A percentile compares a stretch with the other conserved stretches of the same genome.
Conservation (phyloP, 2,329 filamentous ascomycete species). For the Berkeleyomyces rouxiae region DNA sequence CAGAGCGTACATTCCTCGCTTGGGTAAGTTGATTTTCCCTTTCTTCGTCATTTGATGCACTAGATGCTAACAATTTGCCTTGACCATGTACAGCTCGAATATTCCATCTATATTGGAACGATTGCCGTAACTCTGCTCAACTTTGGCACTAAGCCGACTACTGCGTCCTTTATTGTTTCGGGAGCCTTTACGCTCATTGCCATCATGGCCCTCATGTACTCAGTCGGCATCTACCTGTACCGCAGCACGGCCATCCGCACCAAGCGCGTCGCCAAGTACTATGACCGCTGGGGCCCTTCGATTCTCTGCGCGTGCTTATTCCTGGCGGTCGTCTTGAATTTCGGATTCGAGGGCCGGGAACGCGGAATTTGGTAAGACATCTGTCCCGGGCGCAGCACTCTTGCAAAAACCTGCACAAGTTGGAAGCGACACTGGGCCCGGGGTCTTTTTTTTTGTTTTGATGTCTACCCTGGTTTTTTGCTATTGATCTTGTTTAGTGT, state of each 20-base stretch:
- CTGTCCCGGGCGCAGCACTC: too few species aligned
- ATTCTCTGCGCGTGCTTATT: constrained; percentile 59
- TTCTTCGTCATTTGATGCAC: neutral
- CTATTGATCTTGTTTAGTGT: neutral
- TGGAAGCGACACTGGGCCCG: neutral
- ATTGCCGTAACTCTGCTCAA: constrained; percentile 75
- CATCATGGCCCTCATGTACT: constrained; percentile 63
- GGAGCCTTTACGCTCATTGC: constrained; percentile 73
- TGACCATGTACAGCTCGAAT: constrained; percentile 52
- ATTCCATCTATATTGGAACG: constrained; percentile 81
- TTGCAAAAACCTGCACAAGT: too few species aligned
- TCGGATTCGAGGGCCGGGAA: constrained; percentile 57
- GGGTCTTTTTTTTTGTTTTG: neutral
- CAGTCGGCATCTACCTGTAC: constrained; percentile 72
- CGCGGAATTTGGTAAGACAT: constrained; percentile 33
- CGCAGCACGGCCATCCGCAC: constrained; percentile 71
- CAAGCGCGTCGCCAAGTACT: constrained; percentile 72
- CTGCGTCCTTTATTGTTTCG: constrained; percentile 48
- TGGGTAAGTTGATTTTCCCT: constrained; percentile 45
- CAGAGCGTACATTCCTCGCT: constrained; percentile 85
- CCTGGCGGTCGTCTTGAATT: constrained; percentile 59
- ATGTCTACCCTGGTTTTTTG: neutral
- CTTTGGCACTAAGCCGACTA: constrained; percentile 46
- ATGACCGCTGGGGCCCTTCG: constrained; percentile 76
- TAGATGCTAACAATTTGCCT: neutral